Conservation (phyloP, 139 green algal species). For the Coelastrella sp. region DNA sequence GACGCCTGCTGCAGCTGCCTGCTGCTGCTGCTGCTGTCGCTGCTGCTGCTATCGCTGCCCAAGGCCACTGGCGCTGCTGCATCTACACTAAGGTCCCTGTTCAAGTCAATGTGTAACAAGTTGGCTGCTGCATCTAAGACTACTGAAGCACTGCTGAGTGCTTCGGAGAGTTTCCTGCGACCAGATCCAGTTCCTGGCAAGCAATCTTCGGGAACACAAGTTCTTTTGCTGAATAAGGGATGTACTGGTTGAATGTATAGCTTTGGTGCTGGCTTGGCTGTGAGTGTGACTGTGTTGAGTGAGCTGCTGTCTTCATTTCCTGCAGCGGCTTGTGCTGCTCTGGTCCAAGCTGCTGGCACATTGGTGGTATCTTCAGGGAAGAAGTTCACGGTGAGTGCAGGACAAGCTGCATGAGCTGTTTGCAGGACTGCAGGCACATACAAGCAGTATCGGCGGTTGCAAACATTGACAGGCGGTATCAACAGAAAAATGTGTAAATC, state of each 20-base stretch:
- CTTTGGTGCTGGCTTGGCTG: slow-evolving; percentile 16
- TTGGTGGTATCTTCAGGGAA: slow-evolving; percentile 18
- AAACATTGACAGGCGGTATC: too few relatives aligned
- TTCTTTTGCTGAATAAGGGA: background rate
- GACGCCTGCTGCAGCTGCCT: slow-evolving; percentile 8
- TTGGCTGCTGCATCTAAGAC: background rate
- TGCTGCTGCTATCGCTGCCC: background rate
- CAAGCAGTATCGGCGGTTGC: too few relatives aligned
- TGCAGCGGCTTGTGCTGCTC: slow-evolving; percentile 15
- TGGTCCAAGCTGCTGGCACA: slow-evolving; percentile 5
- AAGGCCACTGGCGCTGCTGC: too few relatives aligned
- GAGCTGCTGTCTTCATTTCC: slow-evolving; percentile 33
- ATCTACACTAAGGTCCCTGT: background rate
- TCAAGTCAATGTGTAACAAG: background rate
- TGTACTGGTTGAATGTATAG: slow-evolving; percentile 32
- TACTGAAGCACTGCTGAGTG: background rate
- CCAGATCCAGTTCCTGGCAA: slow-evolving; percentile 8
- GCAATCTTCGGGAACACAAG: slow-evolving; percentile 30
- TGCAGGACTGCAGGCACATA: slow-evolving; percentile 26
- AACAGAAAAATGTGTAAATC: too few relatives aligned
- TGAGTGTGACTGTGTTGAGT: slow-evolving; percentile 15
- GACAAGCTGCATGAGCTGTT: slow-evolving; percentile 19
- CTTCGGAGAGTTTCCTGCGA: background rate
- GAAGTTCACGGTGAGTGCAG: slow-evolving; percentile 7
- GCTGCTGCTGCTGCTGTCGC: background rate